phyloP scores from a whole-genome alignment of 2,329 filamentous ascomycete genomes.

The Thielaviopsis cerberus region DNA sequence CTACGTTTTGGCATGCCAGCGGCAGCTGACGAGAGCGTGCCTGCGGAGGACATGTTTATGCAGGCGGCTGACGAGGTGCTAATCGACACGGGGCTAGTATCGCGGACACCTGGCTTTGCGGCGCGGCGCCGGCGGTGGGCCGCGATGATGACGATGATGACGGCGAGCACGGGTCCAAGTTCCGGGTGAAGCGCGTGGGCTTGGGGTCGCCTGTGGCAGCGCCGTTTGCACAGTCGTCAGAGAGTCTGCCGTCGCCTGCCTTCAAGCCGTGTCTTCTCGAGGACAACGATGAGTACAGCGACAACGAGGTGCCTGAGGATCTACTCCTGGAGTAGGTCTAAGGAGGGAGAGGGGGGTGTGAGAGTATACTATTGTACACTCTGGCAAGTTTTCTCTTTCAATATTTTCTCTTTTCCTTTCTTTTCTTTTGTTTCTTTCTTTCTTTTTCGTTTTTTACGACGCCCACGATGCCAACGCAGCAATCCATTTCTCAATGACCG shows the following conservation, averaged over 20 bases:
- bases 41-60: conserved; percentile 12
- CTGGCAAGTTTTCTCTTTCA: background rate
- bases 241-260: conserved; percentile 8
- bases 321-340: conserved; percentile 16
- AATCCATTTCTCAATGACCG: background rate
- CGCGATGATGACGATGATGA: conserved; percentile 10
- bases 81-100: background rate
- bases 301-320: conserved; percentile 27
- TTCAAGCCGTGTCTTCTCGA: conserved; percentile 8
- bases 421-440: background rate
- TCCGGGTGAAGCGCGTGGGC: conserved; percentile 12
- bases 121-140: background rate
- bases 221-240: conserved; percentile 5
- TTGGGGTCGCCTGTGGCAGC: conserved; percentile 2
- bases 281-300: conserved; percentile 17
- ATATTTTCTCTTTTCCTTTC: background rate
- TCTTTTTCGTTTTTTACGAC: background rate
- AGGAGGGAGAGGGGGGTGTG: conserved; percentile 3
- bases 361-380: conserved; percentile 6
- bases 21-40: conserved; percentile 14
- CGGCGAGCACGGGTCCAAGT: conserved; percentile 14
- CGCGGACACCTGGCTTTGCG: too few relatives aligned
- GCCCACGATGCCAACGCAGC: background rate
- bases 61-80: conserved; percentile 1
- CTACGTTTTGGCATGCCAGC: conserved; percentile 24